Percentiles rank a stretch among this genome's conserved stretches.
Evolutionary conservation across 495 filamentous ascomycete species (phyloP).

Genomic region (Tuber magnatum): DNA sequence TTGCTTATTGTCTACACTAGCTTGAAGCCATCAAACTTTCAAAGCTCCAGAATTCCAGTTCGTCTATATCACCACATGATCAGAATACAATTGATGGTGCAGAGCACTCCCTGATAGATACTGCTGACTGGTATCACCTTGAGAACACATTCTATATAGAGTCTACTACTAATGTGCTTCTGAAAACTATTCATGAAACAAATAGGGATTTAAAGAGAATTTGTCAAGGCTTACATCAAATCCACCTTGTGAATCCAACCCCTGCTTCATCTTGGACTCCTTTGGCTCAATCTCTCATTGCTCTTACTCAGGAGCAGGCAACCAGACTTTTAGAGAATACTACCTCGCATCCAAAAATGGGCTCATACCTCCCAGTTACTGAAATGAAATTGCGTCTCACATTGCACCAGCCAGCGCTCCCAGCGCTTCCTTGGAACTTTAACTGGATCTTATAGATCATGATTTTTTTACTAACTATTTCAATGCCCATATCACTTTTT

Average conservation of each 20-base stretch:
- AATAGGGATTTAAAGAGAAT: slow-evolving; percentile 23
- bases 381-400: background rate
- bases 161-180: slow-evolving; percentile 15
- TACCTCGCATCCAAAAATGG: background rate
- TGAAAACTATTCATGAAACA: slow-evolving; percentile 24
- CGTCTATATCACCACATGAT: background rate
- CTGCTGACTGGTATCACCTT: slow-evolving; percentile 10
- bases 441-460: background rate
- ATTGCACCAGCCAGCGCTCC: background rate
- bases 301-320: background rate
- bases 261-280: slow-evolving; percentile 18
- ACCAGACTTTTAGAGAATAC: background rate
- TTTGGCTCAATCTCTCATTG: background rate
- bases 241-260: slow-evolving; percentile 28
- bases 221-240: slow-evolving; percentile 30
- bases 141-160: background rate
- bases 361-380: background rate
- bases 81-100: background rate
- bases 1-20: slow-evolving; percentile 16
- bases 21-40: slow-evolving; percentile 9
- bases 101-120: slow-evolving; percentile 10
- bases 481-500: background rate
- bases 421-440: background rate
- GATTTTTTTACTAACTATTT: background rate
- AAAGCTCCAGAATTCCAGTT: slow-evolving; percentile 3